These are phyloP conservation scores for Barbatosphaeria neglecta DNA, from an alignment of 495 filamentous ascomycete genomes.

Conservation along the genomic window DNA sequence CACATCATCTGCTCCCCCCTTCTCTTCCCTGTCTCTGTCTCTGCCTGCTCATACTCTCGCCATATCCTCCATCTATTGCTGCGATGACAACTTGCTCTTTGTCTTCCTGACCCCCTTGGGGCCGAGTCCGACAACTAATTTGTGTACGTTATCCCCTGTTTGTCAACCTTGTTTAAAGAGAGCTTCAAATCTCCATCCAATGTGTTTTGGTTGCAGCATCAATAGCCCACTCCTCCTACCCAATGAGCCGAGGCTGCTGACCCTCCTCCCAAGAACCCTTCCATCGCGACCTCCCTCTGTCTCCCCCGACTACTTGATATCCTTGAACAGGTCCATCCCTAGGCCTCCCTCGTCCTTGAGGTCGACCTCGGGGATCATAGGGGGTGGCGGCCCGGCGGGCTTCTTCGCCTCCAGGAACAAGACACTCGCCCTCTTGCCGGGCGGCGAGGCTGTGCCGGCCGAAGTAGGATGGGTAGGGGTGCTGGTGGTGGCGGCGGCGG, in stretches of 20 bases:
- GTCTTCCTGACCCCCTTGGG: too few species aligned
- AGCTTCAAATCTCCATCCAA: too few species aligned
- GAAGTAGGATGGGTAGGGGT: too few species aligned
- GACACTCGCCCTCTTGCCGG: constrained; percentile 17
- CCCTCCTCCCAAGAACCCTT: neutral
- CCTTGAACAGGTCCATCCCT: constrained; percentile 48
- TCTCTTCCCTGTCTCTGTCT: constrained; percentile 8
- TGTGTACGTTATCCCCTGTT: too few species aligned
- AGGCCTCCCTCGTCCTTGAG: constrained; percentile 25
- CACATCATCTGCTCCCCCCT: neutral
- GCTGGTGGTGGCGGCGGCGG: too few species aligned
- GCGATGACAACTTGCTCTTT: too few species aligned
- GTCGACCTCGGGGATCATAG: constrained; percentile 43
- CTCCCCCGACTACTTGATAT: constrained; percentile 29
- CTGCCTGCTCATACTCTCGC: constrained; percentile 6
- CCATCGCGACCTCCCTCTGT: neutral
- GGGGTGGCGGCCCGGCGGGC: constrained; percentile 39
- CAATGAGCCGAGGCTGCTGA: neutral
- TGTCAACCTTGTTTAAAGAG: too few species aligned
- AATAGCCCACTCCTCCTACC: too few species aligned
- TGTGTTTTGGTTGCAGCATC: too few species aligned
- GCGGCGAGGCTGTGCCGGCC: too few species aligned
- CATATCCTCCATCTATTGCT: neutral
- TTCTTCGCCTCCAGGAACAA: constrained; percentile 21
- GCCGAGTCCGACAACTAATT: too few species aligned